phyloP scores from a whole-genome alignment of 352 stramenopile species.

The Ochromonadaceae sp. region DNA sequence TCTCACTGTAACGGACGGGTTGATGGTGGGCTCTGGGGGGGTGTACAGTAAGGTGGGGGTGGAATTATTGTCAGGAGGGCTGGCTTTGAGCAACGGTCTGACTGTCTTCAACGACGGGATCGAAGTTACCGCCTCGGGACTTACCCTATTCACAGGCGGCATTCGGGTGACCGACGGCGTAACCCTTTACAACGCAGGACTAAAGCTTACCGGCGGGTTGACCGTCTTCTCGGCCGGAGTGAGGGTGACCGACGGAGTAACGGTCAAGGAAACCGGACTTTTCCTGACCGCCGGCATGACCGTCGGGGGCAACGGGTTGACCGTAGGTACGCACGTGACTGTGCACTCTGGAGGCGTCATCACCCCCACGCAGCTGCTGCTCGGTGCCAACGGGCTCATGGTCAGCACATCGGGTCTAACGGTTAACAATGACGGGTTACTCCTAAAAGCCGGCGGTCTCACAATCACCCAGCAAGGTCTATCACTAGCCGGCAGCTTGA shows the following conservation, averaged over 20 bases:
- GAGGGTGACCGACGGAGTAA: neutral
- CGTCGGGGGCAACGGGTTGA: neutral
- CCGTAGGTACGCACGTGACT: no score
- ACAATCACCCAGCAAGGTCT: neutral
- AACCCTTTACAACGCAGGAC: neutral
- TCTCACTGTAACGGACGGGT: neutral
- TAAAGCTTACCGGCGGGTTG: neutral
- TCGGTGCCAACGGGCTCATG: no score
- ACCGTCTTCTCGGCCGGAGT: neutral
- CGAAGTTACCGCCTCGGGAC: no score
- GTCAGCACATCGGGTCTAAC: no score
- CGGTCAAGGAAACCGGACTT: neutral
- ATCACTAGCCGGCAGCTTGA: neutral
- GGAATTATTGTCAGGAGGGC: no score
- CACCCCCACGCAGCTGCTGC: no score
- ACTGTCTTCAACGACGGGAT: neutral
- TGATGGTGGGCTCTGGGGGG: neutral
- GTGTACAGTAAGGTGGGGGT: no score
- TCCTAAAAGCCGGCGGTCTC: neutral
- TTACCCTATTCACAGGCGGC: neutral
- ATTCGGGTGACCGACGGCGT: neutral
- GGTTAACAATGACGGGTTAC: no score
- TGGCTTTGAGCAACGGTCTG: neutral
- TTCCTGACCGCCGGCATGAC: neutral
- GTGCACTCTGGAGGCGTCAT: no score